A percentile compares a stretch with the other conserved stretches of the same genome.
Conservation (phyloP, 352 stramenopile genomes). For the Globisporangium apiculatum region DNA sequence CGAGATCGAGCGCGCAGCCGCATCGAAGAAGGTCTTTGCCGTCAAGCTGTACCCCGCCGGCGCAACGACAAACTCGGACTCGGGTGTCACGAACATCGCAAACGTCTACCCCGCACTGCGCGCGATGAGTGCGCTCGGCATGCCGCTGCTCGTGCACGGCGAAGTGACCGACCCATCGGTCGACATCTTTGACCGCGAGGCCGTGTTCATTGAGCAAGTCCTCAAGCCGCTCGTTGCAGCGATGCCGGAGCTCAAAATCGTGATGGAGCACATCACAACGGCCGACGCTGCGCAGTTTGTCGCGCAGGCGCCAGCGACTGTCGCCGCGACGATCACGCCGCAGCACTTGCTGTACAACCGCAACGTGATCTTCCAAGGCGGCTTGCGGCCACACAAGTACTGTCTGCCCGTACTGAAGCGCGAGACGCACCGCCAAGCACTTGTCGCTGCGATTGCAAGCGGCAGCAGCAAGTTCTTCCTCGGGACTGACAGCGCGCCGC, state of each 20-base stretch:
- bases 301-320: conserved; percentile 71
- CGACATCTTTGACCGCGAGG: conserved; percentile 98
- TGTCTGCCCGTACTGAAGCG: conserved; percentile 99
- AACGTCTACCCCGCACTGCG: conserved; percentile 89
- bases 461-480: conserved; percentile 97
- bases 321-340: conserved; percentile 97
- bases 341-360: conserved; percentile 99
- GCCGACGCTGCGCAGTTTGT: conserved; percentile 96
- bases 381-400: conserved; percentile 98
- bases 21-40: conserved; percentile 87
- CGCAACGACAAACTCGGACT: conserved; percentile 98
- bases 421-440: conserved; percentile 87
- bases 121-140: conserved; percentile 73
- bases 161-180: conserved; percentile 92
- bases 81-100: conserved; percentile 95
- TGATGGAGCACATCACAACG: conserved; percentile 99
- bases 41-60: conserved; percentile 97
- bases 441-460: conserved; percentile 87
- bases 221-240: conserved; percentile 92
- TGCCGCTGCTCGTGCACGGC: conserved; percentile 95
- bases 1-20: conserved; percentile 91
- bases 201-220: conserved; percentile 94
- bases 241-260: conserved; percentile 94
- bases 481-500: conserved; percentile 97
- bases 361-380: conserved; percentile 92